Base-by-base conservation (phyloP, 352 stramenopile species). In the Ophiocytium majus region DNA sequence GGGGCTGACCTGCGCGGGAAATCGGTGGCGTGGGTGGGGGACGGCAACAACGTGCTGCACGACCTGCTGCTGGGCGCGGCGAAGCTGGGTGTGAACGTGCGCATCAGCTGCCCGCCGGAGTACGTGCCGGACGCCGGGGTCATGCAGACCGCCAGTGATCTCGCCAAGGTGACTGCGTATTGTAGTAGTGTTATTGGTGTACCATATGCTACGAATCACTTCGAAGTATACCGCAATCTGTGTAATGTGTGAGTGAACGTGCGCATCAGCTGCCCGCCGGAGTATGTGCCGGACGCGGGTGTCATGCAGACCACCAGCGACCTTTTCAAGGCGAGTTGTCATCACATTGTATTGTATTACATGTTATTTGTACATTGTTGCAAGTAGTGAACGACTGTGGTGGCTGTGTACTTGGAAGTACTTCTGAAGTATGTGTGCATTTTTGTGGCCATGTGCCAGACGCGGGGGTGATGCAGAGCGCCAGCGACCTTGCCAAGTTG, bases 41-140 rank as follows among this genome's bases (percentile, higher is more conserved):
- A 99, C 87, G 96, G 96, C 79, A 99, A 99, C 91, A 99, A 99
- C 80, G 94, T 98, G 35, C 89, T 97, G 64, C 96, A 99, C 86
- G 96, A 99, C 89, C 95, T 98, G 82, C 98, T 98, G 95, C 90
- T 98, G 19, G 96, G 96, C 43, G 93, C 93, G 0, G 93, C 92
- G 28, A 93, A 93, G 85, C 83, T 95, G 33, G 93, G 92, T 82
- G 78, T 79, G 43, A 83, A 99, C 90, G 94, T 99, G 35, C 93
- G 94, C 80, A 97, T 99, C 86, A 96, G 95, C 32, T 98, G 95
- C 19, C 96, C 96, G 0, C 85, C 86, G 17, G 95, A 95, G 50
- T 99, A 98, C 84, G 94, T 98, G 80, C 92, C 94, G 0, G 93
- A 98, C 83, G 85, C 90, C 0, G 92, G 93, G 57, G 92, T 99